These are phyloP conservation scores for Penicillium goetzii DNA, from an alignment of 495 filamentous ascomycete species.

Conservation along the genomic window DNA sequence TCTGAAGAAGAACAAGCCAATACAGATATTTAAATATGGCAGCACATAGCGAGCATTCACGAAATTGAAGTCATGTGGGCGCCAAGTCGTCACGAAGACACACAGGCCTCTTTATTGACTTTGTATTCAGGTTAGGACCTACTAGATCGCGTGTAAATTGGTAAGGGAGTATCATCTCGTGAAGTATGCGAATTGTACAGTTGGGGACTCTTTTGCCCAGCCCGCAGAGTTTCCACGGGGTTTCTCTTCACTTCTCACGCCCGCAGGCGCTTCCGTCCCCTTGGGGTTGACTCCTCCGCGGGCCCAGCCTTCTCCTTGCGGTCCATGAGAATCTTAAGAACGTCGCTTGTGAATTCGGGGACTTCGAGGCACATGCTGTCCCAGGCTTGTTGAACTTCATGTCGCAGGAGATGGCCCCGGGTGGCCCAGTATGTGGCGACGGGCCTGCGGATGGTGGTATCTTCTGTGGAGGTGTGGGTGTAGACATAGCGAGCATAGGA, in stretches of 20 bases:
- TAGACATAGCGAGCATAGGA: constrained; percentile 91
- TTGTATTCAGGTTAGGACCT: background rate
- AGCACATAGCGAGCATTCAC: constrained; percentile 3
- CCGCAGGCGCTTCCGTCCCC: constrained; percentile 38
- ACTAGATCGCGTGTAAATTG: background rate
- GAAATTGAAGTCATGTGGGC: background rate
- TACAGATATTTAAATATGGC: background rate
- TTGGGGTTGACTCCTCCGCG: constrained; percentile 36
- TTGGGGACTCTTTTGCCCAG: background rate
- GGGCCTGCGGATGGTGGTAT: constrained; percentile 75
- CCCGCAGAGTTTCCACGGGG: background rate
- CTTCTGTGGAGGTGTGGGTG: constrained; percentile 68
- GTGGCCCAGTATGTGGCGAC: constrained; percentile 91
- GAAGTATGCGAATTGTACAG: constrained; percentile 12
- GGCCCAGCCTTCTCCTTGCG: constrained; percentile 59
- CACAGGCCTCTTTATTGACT: background rate
- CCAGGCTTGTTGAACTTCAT: constrained; percentile 84
- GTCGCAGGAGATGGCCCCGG: constrained; percentile 74
- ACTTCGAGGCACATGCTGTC: constrained; percentile 81
- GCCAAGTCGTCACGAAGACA: background rate
- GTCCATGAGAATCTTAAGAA: constrained; percentile 72
- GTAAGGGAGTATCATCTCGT: background rate
- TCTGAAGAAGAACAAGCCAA: background rate
- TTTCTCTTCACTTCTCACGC: constrained; percentile 29
- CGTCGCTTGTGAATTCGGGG: constrained; percentile 89